phyloP scores from a whole-genome alignment of 331 rosid genomes.

The Cydonia oblonga region DNA sequence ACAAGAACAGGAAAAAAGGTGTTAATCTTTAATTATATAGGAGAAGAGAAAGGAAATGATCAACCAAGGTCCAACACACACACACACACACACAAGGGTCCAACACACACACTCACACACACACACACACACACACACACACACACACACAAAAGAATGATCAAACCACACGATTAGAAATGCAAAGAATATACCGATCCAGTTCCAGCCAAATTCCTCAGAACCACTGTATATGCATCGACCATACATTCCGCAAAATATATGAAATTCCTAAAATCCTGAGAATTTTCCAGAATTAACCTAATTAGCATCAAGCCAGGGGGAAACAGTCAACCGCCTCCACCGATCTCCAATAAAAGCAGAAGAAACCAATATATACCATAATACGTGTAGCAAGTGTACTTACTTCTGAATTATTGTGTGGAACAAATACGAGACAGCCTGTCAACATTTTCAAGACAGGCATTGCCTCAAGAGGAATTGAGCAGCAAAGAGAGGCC shows the following conservation, averaged over 20 bases:
- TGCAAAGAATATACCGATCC: slow-evolving; percentile 42
- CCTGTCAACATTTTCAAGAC: slow-evolving; percentile 51
- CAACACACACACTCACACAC: too few species aligned
- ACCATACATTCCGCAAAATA: slow-evolving; percentile 43
- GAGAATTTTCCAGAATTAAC: slow-evolving; percentile 16
- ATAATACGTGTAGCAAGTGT: not conserved
- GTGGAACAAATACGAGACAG: slow-evolving; percentile 44
- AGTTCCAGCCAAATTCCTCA: slow-evolving; percentile 45
- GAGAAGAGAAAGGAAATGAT: too few species aligned
- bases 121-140: too few species aligned
- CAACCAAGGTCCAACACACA: too few species aligned
- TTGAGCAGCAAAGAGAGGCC: slow-evolving; percentile 63
- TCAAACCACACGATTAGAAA: not conserved
- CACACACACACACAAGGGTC: too few species aligned
- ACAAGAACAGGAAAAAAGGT: not conserved
- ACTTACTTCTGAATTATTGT: slow-evolving; percentile 56
- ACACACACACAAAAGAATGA: not conserved
- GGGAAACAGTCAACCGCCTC: not conserved
- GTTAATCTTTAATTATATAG: too few species aligned
- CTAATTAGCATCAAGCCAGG: not conserved
- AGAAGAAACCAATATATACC: not conserved
- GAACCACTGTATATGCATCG: slow-evolving; percentile 56
- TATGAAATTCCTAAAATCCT: slow-evolving; percentile 61
- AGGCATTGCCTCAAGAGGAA: slow-evolving; percentile 53
- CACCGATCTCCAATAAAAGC: not conserved